Conservation (phyloP, 2,329 filamentous ascomycete species). For the Phyllosticta citrichinensis region DNA sequence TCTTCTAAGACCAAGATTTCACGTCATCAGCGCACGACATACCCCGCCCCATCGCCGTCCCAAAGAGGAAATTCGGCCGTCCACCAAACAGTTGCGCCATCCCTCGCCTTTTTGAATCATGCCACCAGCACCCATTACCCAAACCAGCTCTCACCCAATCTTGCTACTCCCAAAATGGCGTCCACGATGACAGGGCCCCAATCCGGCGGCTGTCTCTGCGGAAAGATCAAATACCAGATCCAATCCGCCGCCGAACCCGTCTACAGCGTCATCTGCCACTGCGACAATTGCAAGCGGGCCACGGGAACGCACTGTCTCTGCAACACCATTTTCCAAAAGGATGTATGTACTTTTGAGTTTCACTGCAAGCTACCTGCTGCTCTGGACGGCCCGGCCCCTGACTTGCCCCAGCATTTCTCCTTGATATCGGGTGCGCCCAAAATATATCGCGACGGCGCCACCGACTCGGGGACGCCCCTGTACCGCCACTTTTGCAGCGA, state of each 20-base stretch:
- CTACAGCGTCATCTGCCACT: conserved; percentile 10
- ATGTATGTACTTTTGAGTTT: neutral
- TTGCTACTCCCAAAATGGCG: neutral
- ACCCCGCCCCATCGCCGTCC: neutral
- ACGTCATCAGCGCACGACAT: neutral
- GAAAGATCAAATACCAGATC: neutral
- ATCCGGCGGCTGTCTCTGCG: conserved; percentile 3
- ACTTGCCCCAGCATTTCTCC: neutral
- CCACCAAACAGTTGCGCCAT: neutral
- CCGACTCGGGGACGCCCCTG: conserved; percentile 3
- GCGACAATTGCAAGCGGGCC: conserved; percentile 3
- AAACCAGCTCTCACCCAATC: neutral
- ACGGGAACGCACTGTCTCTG: neutral
- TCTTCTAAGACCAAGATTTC: neutral
- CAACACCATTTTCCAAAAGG: neutral
- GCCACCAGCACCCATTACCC: neutral
- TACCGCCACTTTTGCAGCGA: conserved; percentile 5
- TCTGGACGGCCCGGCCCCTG: neutral
- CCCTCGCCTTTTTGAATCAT: neutral
- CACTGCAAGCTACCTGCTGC: neutral
- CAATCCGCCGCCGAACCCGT: neutral
- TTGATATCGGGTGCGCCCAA: neutral
- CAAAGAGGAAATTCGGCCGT: neutral
- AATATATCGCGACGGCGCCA: neutral
- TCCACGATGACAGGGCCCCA: neutral